Evolutionary conservation across 768 basidiomycete species (phyloP), one percentile per base, ranked within the genome.

Genomic region (Xerocomus spinulosus): DNA sequence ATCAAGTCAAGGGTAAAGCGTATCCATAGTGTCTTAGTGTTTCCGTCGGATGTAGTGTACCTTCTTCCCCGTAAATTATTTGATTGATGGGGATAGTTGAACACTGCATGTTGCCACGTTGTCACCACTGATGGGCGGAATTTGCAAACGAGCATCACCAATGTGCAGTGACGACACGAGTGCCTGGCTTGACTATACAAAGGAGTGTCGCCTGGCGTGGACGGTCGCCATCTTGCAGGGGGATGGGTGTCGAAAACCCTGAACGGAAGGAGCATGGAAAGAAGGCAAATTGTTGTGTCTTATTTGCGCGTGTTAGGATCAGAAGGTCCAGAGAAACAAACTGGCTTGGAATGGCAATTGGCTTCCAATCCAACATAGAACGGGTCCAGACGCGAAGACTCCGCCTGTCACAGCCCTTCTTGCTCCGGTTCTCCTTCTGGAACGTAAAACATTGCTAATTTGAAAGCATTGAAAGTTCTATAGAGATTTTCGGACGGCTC

Each of bases 221-320:
- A 36, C 4, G 20, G 43, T 20, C 20, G 41, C 23, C 41, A 21
- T 30, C 17, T 29, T 21, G 28, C 20, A 30, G 28, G 28, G 13
- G 12, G 40, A 21, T 13, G 6, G 12, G 24, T 21, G 48, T 18
- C 34, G 28, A n/a, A n/a, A 32, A 33, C 43, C 44, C 38, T 42
- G 45, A 30, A 30, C 25, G 41, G 13, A 9, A 17, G 33, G 30
- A 24, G 32, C 3, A 12, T n/a, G 35, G 32, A n/a, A n/a, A n/a
- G 25, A 36, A 9, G 13, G 24, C 10, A 0, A 7, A 2, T 30
- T 61, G 38, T 64, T 54, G 49, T 15, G 13, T 12, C 9, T 9
- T 64, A 10, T 62, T 64, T 62, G 52, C 15, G 21, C 15, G n/a
- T 62, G 56, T 64, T 62, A 62, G 59, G 62, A 59, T 64, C 54